Evolutionary conservation across 768 basidiomycete genomes (phyloP), one percentile per base, ranked within the genome.

Genomic region (Coprinopsis cinerea): DNA sequence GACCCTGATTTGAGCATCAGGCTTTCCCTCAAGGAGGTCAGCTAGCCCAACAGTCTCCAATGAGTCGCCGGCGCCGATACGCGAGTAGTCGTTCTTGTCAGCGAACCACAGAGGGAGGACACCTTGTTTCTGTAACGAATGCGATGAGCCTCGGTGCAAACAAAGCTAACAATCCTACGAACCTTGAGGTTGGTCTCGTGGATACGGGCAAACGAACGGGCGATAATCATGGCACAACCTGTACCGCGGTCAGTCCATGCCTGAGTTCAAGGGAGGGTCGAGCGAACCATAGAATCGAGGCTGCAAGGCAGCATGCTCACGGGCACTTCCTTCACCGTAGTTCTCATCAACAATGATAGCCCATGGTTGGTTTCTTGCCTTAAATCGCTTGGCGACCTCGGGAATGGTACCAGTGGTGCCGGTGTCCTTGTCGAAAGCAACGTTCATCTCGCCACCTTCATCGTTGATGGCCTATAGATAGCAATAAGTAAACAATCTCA

Each of bases 151-250:
- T 20, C 20, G 35, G 17, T 39, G 18, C 23, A 11, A 9, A 39
- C 20, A 49, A 14, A 36, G 4, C 27, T 11, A 24, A 17, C 25
- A 20, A 39, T 5, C 10, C 35, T 9, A 47, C 75, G 32, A 54
- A 88, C 92, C 74, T 96, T 96, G 51, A 97, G 69, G 66, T 97
- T 97, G 4, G 94, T 95, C 71, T 98, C 96, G 63, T 99, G 96
- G 44, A 99, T 99, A 44, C 96, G 86, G 56, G 96, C 96, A 60
- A 99, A 97, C 1, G 93, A 97, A 18, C 92, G 76, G 0, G 92
- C 92, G 49, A 96, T 64, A 57, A 97, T 93, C 73, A 92, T 71
- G 4, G 77, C 79, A 59, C 92, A 92, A 15, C 95, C 91, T 86
- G 40, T 22, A 48, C 6, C 25, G 11, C 23, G n/a, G 15, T 27